phyloP scores from a whole-genome alignment of 2,329 filamentous ascomycete species.

The Fusarium penzigii region DNA sequence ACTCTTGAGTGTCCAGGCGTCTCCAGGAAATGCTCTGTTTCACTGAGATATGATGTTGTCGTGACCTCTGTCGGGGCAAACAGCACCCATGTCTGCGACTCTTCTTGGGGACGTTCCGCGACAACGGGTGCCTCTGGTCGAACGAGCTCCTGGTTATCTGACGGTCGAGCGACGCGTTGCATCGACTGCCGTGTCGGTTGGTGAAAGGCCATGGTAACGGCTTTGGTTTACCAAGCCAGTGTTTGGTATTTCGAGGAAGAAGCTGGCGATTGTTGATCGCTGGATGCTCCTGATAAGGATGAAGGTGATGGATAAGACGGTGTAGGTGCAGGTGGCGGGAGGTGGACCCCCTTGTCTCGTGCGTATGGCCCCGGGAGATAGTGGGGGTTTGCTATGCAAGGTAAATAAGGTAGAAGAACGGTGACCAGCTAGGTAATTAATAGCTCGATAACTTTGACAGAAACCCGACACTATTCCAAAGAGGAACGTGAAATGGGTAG shows the following conservation, averaged over 20 bases:
- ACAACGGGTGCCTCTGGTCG: constrained; percentile 27
- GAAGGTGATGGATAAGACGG: constrained; percentile 27
- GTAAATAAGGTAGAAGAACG: neutral
- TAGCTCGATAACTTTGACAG: neutral
- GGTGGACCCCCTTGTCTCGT: constrained; percentile 22
- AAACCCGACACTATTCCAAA: neutral
- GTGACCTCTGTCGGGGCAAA: constrained; percentile 75
- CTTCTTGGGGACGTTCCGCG: constrained; percentile 51
- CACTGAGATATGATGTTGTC: constrained; percentile 68
- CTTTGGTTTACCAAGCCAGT: constrained; percentile 4
- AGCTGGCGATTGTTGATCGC: neutral
- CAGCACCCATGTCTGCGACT: constrained; percentile 93
- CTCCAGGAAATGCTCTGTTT: constrained; percentile 65
- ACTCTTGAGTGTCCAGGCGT: constrained; percentile 69
- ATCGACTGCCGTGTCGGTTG: constrained; percentile 56
- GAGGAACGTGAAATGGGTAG: neutral
- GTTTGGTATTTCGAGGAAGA: constrained; percentile 14
- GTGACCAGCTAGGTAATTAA: constrained; percentile 1
- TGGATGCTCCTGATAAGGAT: constrained; percentile 19
- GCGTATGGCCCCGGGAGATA: constrained; percentile 15
- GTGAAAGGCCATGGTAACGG: constrained; percentile 56
- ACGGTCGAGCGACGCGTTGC: constrained; percentile 48
- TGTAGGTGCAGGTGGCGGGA: constrained; percentile 19
- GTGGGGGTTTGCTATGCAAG: constrained; percentile 1
- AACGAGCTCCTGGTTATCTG: constrained; percentile 39